Base-by-base conservation (phyloP, 2,329 filamentous ascomycete genomes). In the Ascochyta fabae region DNA sequence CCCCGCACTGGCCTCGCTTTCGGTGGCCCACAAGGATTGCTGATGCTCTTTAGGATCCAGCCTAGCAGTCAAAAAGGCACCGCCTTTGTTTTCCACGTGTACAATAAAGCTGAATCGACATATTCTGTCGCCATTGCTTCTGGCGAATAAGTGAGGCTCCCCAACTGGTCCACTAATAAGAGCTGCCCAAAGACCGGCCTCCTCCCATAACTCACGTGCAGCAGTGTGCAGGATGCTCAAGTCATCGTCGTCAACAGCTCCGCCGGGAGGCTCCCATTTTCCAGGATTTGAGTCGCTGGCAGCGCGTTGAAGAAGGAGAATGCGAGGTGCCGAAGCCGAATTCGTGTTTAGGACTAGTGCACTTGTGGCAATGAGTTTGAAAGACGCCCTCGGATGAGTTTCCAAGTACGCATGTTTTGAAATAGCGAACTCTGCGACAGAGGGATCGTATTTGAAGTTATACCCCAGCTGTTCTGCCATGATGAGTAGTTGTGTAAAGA, bases 261-360 rank as follows among this genome's bases (percentile, higher is more conserved):
- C 82, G 22, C 82, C 82, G 1, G 82, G 81, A 0, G 76, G 58
- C 54, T 84, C 82, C 82, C 82, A 84, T 4, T 60, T 67, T 52
- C 76, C 66, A 3, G 81, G 80, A 69, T 78, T 76, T 49, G 69
- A 78, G 67, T 82, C 80, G 59, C 75, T 68, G 6, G 74, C 58
- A 26, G 79, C 77, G 64, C 81, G 79, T 64, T 81, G 80, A 9
- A 83, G 61, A 19, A 83, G 76, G 2, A 83, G 78, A 42, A 82
- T 66, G 65, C 66, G 73, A 53, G 55, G 51, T 16, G 24, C 22
- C 15, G 38, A 19, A n/a, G 31, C 22, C 8, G 29, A 4, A 15
- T 15, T 29, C 6, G 24, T 9, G 29, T 56, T 10, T 16, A 56
- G 10, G 4, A 56, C 53, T 4, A 56, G 53, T 19, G 47, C 46